Evolutionary conservation across 2,329 filamentous ascomycete genomes (phyloP).

Genomic region (Microcyclospora tardicrescens): DNA sequence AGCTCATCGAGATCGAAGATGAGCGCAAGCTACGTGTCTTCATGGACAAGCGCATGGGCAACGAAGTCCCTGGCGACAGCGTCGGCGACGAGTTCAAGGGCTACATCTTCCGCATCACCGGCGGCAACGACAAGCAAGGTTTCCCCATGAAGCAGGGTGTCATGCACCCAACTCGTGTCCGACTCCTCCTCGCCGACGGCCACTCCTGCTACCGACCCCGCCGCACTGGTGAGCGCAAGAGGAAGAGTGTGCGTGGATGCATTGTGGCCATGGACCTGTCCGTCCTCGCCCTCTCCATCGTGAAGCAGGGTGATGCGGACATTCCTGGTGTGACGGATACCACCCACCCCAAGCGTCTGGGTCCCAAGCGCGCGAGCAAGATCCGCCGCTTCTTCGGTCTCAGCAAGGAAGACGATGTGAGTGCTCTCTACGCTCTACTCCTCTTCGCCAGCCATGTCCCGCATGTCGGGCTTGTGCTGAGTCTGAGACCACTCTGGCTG

Average conservation of each 20-base stretch:
- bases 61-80: conserved; percentile 84
- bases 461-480: conserved; percentile 15
- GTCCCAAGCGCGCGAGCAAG: conserved; percentile 99
- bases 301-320: conserved; percentile 95
- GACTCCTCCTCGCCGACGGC: conserved; percentile 86
- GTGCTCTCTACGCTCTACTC: conserved; percentile 38
- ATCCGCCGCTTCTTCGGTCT: conserved; percentile 99
- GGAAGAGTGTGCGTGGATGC: conserved; percentile 97
- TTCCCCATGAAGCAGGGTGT: conserved; percentile 99
- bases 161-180: conserved; percentile 97
- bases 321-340: conserved; percentile 94
- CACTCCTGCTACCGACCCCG: conserved; percentile 99
- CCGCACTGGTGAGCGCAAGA: conserved; percentile 96
- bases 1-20: conserved; percentile 98
- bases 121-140: conserved; percentile 99
- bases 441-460: conserved; percentile 47
- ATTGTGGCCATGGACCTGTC: conserved; percentile 93
- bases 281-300: conserved; percentile 83
- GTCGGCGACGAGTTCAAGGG: conserved; percentile 99
- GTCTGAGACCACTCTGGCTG: conserved; percentile 20
- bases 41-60: conserved; percentile 96
- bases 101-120: conserved; percentile 99
- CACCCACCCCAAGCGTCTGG: conserved; percentile 97
- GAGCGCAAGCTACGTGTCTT: conserved; percentile 98
- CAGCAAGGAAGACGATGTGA: conserved; percentile 99